Conservation (phyloP, 371 early-diverging fungal species). For the Saksenaea vasiformis region DNA sequence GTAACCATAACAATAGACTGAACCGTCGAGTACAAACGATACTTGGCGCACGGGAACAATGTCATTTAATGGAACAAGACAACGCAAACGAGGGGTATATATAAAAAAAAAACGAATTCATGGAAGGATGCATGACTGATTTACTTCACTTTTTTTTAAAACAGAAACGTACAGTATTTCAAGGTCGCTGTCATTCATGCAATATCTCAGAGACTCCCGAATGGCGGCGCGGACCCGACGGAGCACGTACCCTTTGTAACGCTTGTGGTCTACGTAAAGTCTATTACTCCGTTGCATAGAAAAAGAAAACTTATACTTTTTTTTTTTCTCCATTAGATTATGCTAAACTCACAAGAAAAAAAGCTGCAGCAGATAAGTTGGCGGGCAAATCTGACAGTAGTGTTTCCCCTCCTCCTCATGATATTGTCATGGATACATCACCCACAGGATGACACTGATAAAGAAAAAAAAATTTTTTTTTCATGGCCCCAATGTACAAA, state of each 20-base stretch:
- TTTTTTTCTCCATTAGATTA: too few species aligned
- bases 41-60: slow-evolving; percentile 16
- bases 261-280: slow-evolving; percentile 63
- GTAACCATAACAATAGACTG: slow-evolving; percentile 1
- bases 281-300: too few species aligned
- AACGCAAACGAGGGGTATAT: slow-evolving; percentile 33
- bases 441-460: not conserved
- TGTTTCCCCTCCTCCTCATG: not conserved
- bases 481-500: slow-evolving; percentile 1
- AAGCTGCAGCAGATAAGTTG: slow-evolving; percentile 17
- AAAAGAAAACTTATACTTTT: too few species aligned
- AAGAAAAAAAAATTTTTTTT: not conserved
- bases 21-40: slow-evolving; percentile 13
- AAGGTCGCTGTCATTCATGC: slow-evolving; percentile 55
- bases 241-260: slow-evolving; percentile 69
- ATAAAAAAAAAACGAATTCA: slow-evolving; percentile 8
- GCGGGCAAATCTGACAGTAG: not conserved
- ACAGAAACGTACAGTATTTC: slow-evolving; percentile 41
- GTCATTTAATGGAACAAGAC: slow-evolving; percentile 9
- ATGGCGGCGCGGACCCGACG: slow-evolving; percentile 74
- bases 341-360: slow-evolving; percentile 41
- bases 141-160: not conserved
- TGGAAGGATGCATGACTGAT: not conserved
- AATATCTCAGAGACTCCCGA: slow-evolving; percentile 67
- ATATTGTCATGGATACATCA: slow-evolving; percentile 2